Evolutionary conservation across 176 grass and related monocot genomes (phyloP).

Genomic region (Tuctoria greenei): DNA sequence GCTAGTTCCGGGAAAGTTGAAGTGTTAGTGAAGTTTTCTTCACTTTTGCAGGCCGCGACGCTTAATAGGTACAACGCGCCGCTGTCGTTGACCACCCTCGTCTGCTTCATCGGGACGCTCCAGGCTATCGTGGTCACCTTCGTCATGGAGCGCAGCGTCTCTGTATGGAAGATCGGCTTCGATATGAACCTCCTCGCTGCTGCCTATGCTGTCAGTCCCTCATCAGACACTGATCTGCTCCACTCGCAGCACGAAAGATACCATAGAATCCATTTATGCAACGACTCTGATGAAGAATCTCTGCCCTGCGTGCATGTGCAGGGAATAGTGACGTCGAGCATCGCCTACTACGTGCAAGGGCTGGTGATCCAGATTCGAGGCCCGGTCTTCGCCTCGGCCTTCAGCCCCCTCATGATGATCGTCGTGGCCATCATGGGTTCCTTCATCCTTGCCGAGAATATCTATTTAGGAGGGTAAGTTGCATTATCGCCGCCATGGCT

Average conservation of each 20-base stretch:
- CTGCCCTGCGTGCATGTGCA: constrained; percentile 22
- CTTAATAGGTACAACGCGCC: constrained; percentile 87
- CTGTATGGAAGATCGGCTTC: constrained; percentile 83
- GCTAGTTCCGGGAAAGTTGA: neutral
- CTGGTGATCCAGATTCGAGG: constrained; percentile 80
- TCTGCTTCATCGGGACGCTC: constrained; percentile 92
- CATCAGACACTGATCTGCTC: constrained; percentile 3
- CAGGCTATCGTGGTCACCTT: constrained; percentile 92
- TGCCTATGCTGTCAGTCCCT: constrained; percentile 78
- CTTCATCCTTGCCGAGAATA: constrained; percentile 94
- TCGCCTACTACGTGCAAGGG: constrained; percentile 99
- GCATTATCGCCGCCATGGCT: neutral
- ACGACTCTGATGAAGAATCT: constrained; percentile 9
- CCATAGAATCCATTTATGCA: neutral
- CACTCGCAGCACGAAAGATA: neutral
- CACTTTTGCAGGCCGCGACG: constrained; percentile 54
- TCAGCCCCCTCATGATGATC: constrained; percentile 99
- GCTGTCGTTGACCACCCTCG: constrained; percentile 73
- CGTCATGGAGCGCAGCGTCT: constrained; percentile 64
- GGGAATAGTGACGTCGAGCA: constrained; percentile 98
- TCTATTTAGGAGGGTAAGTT: constrained; percentile 89
- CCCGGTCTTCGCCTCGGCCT: constrained; percentile 92
- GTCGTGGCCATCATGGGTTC: constrained; percentile 98
- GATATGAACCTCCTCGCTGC: constrained; percentile 99
- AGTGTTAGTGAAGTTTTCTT: neutral